Evolutionary conservation across 768 basidiomycete species (phyloP).

Genomic region (Phaeotremella fagi): DNA sequence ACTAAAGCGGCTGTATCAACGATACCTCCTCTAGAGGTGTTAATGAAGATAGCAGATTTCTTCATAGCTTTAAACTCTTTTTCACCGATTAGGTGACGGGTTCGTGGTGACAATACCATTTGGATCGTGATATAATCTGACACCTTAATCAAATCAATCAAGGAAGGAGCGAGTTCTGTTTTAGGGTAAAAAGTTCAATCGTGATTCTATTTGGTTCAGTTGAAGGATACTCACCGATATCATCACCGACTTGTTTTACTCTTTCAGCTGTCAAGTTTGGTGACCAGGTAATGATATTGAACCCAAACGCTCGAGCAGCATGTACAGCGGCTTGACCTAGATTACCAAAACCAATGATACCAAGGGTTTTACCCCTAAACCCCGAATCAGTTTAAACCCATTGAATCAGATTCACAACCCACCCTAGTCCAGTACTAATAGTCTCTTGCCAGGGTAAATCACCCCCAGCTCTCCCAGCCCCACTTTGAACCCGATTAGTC

Average conservation of each 20-base stretch:
- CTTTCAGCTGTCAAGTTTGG: constrained; percentile 59
- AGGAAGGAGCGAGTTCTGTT: not conserved
- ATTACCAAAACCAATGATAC: constrained; percentile 60
- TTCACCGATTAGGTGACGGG: not conserved
- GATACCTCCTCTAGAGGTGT: constrained; percentile 63
- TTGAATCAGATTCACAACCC: not conserved
- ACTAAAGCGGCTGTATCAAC: constrained; percentile 60
- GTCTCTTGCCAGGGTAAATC: not conserved
- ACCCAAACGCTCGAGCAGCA: constrained; percentile 59
- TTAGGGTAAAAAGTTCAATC: no score
- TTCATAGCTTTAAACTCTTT: constrained; percentile 51
- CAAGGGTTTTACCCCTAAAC: constrained; percentile 55
- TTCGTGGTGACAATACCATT: not conserved
- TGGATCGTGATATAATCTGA: not conserved
- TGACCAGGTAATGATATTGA: constrained; percentile 63
- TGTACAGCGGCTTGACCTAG: constrained; percentile 51
- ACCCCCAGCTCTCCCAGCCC: not conserved
- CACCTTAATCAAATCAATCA: not conserved
- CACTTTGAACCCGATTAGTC: not conserved
- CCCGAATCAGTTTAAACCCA: not conserved
- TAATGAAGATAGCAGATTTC: constrained; percentile 59
- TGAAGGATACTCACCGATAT: not conserved
- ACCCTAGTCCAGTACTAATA: not conserved
- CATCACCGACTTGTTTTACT: not conserved
- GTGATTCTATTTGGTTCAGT: no score